Base-by-base conservation (phyloP, 1,139 yeast genomes). In the Ogataea hybrid region DNA sequence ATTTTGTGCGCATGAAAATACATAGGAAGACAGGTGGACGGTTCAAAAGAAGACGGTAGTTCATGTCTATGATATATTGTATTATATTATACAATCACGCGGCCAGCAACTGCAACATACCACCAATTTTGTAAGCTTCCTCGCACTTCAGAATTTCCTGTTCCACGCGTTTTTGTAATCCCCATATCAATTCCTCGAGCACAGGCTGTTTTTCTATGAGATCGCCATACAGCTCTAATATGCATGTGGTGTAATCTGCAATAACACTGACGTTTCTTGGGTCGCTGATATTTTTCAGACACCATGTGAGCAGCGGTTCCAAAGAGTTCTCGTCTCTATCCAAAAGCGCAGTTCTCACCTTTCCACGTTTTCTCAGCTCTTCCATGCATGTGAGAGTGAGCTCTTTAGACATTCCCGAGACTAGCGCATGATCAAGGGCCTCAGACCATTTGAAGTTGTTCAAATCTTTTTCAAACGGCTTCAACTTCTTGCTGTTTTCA, bases 391-490 rank as follows among this genome's bases (percentile, higher is more conserved):
- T 83, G 10, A 87, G 69, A 0, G 95, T 84, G 48, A 82, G 73
- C 55, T 89, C 96, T 48, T 81, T 78, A 1, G 92, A 79, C 58
- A 83, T 73, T 4, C 95, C 96, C 3, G 83, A 75, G 14, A 77
- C 70, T 53, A 92, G 81, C 1, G 96, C 97, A 48, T 83, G 75
- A 61, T 92, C 96, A 41, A 92, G 73, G 2, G 97, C 97, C 52
- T 90, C 97, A 3, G 81, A 63, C 97, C 97, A 92, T 59, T 86
- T 79, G 69, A 92, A 92, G 22, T 85, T 85, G 60, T 87, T 86
- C 48, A 92, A 71, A 54, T 84, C 84, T 60, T 76, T 84, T 64
- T 92, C 98, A 59, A 84, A 90, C 39, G 79, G 83, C 61, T 83
- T 82, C 47, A 87, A 71, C 58, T 85, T 83, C 63, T 81, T 82